Evolutionary conservation across 768 basidiomycete genomes (phyloP).

Genomic region (Glaciozyma antarctica): DNA sequence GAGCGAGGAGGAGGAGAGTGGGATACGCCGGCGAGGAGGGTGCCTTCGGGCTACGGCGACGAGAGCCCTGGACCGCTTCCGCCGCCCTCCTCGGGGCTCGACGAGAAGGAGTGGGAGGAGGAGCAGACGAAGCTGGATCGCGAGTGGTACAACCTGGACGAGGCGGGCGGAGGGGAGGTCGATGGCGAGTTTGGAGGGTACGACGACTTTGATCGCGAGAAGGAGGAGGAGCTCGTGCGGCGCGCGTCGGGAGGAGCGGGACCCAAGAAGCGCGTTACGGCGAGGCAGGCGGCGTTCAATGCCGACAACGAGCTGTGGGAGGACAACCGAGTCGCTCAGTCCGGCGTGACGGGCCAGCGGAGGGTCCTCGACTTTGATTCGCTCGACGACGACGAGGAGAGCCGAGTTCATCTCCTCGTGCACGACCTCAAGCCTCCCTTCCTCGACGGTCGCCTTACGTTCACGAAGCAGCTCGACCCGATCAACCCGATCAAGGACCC

Average conservation of each 20-base stretch:
- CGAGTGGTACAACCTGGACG: conserved; percentile 83
- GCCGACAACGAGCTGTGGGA: conserved; percentile 99
- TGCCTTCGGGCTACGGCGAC: conserved; percentile 28
- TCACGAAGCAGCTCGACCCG: conserved; percentile 91
- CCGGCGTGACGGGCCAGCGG: conserved; percentile 76
- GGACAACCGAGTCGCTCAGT: conserved; percentile 92
- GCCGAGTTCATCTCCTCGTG: conserved; percentile 85
- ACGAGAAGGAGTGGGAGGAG: conserved; percentile 83
- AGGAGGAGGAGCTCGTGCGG: conserved; percentile 39
- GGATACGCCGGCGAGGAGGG: conserved; percentile 30
- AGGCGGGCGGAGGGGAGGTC: conserved; percentile 76
- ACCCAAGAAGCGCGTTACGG: conserved; percentile 71
- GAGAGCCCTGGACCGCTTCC: conserved; percentile 29
- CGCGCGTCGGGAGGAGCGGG: conserved; percentile 33
- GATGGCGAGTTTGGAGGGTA: conserved; percentile 88
- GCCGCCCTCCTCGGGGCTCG: conserved; percentile 18
- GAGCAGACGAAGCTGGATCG: conserved; percentile 84
- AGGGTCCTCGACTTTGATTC: conserved; percentile 62
- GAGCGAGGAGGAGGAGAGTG: conserved; percentile 26
- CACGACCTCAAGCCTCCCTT: conserved; percentile 97
- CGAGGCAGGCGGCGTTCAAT: conserved; percentile 93
- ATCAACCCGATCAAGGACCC: conserved; percentile 92
- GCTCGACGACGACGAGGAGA: conserved; percentile 93
- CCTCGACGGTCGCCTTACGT: conserved; percentile 89
- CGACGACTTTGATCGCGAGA: conserved; percentile 55